A percentile compares a stretch with the other conserved stretches of the same genome.
Evolutionary conservation across 108 stramenopile species (phyloP).

Genomic region (Fragilariopsis cylindrus): DNA sequence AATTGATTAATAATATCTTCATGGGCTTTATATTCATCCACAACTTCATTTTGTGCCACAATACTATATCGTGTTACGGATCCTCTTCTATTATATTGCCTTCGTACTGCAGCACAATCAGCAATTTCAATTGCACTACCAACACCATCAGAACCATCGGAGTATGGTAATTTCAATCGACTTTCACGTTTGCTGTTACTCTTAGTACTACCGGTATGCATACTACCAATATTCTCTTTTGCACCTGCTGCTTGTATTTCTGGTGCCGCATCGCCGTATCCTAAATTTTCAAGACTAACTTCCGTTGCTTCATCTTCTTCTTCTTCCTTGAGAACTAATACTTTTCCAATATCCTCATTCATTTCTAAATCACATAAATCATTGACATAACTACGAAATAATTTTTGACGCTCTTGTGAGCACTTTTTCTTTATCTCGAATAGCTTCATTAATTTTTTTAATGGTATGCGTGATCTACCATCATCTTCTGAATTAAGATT

Average conservation of each 20-base stretch:
- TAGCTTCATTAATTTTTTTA: constrained; percentile 79
- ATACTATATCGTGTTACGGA: constrained; percentile 40
- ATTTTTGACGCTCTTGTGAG: constrained; percentile 47
- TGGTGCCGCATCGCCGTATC: constrained; percentile 36
- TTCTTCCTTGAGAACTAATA: neutral
- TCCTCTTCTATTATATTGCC: constrained; percentile 24
- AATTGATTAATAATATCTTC: constrained; percentile 30
- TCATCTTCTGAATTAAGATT: neutral
- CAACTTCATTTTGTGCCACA: constrained; percentile 23
- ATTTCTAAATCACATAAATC: constrained; percentile 75
- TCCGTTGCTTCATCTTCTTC: neutral
- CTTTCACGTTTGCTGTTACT: no score
- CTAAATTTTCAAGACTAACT: neutral
- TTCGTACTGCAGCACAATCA: no score
- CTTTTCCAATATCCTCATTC: neutral
- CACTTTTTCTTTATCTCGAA: constrained; percentile 73
- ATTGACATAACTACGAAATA: constrained; percentile 62
- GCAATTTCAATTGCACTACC: no score
- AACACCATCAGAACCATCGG: no score
- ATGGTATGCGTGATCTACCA: constrained; percentile 38
- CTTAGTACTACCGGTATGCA: no score
- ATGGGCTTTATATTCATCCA: constrained; percentile 26
- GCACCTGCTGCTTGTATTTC: neutral
- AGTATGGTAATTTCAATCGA: no score
- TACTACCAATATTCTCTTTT: no score